Base-by-base conservation (phyloP, 192 early-diverging fungal species). In the Linnemannia elongata region DNA sequence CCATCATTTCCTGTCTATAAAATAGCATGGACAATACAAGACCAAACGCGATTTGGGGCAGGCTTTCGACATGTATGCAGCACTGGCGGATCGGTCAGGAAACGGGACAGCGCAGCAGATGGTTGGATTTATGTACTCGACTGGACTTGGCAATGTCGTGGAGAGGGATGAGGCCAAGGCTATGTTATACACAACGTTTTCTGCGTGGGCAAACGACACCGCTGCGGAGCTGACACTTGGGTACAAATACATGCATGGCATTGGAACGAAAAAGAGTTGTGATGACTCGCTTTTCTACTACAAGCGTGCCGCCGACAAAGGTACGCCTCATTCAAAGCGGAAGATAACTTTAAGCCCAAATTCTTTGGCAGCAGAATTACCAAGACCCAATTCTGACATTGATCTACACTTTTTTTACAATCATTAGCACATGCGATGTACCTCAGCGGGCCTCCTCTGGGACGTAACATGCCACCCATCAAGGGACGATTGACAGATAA, bases 121-220 rank as follows among this genome's bases (percentile, higher is more conserved):
- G 91, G 87, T 98, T 8, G 98, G 98, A 20, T 93, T 97, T 70
- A 94, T 97, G 88, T 95, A 98, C 88, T 94, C 98, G 18, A 97
- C 98, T 0, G 98, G 97, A 1, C 76, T 99, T 70, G 97, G 97
- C 8, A 77, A 90, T 75, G 88, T 83, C 17, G 93, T 94, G 12
- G 76, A 90, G 71, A 63, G 95, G 17, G 92, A 96, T 83, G 94
- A 97, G 82, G 92, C 94, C 30, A 93, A 93, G 76, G 94, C 95
- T 42, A 60, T 82, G 18, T 68, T 86, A 24, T 80, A 82, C 44
- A 77, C 90, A 74, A 95, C 94, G 24, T 95, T 98, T 90, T 96
- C 98, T 3, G 96, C 97, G 2, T 79, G 92, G 36, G 93, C 93
- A n/a, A 92, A 92, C 30, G 93, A 97, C 73, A 88, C 89, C 2